A percentile compares a stretch with the other conserved stretches of the same genome.
These are phyloP conservation scores for Saraca asoca DNA, from an alignment of 331 rosid species.

Conservation along the genomic window DNA sequence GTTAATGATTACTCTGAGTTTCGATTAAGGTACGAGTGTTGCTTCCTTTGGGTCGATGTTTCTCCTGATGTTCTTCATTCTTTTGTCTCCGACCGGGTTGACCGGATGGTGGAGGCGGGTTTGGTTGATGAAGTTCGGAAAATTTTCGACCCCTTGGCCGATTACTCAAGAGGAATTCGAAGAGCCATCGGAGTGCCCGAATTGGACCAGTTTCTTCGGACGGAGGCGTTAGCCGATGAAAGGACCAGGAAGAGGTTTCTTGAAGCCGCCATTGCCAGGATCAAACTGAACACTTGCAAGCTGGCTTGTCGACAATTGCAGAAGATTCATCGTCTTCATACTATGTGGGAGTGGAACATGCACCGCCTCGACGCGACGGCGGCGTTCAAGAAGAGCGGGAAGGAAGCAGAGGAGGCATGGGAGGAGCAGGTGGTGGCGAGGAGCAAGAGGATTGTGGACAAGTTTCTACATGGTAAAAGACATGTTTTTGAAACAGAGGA, in stretches of 20 bases:
- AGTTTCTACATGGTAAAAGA: slow-evolving; percentile 42
- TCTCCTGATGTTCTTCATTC: slow-evolving; percentile 46
- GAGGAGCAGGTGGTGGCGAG: slow-evolving; percentile 49
- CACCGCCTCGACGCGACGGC: slow-evolving; percentile 70
- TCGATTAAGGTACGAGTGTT: slow-evolving; percentile 59
- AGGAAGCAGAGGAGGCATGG: slow-evolving; percentile 47
- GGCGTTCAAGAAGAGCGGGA: slow-evolving; percentile 27
- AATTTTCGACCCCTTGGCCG: slow-evolving; percentile 49
- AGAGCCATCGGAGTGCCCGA: slow-evolving; percentile 87
- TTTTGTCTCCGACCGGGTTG: slow-evolving; percentile 65
- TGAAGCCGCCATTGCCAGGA: slow-evolving; percentile 49
- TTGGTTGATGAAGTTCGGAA: slow-evolving; percentile 62
- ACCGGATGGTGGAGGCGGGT: slow-evolving; percentile 78
- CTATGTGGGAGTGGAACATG: slow-evolving; percentile 52
- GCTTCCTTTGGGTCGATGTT: slow-evolving; percentile 83
- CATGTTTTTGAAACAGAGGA: slow-evolving; percentile 7
- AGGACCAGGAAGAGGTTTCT: slow-evolving; percentile 38
- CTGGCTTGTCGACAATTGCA: slow-evolving; percentile 64
- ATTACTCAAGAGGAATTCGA: slow-evolving; percentile 59
- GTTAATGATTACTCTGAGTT: slow-evolving; percentile 53
- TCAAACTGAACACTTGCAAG: slow-evolving; percentile 59
- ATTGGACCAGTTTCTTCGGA: slow-evolving; percentile 50
- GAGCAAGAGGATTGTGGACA: slow-evolving; percentile 39
- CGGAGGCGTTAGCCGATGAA: slow-evolving; percentile 40
- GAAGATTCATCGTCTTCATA: slow-evolving; percentile 56